Conservation (phyloP, 768 basidiomycete genomes). For the Hysterangium stoloniferum region DNA sequence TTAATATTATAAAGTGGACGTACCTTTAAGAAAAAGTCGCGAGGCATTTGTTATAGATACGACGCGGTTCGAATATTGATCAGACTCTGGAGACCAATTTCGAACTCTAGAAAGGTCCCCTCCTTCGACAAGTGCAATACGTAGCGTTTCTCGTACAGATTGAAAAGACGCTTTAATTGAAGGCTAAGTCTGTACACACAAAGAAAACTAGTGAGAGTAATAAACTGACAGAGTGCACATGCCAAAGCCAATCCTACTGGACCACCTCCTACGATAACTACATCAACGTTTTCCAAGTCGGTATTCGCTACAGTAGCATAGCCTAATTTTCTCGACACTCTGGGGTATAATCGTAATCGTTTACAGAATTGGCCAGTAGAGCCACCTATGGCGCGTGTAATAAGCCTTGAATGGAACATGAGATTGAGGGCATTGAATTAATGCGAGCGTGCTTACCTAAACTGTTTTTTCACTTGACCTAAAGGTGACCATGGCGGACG, state of each 20-base stretch:
- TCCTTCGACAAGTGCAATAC: constrained; percentile 74
- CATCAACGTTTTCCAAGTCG: constrained; percentile 52
- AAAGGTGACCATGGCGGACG: constrained; percentile 2
- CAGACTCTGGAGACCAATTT: constrained; percentile 52
- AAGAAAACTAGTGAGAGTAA: background rate
- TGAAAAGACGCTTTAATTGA: constrained; percentile 42
- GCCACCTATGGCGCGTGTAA: background rate
- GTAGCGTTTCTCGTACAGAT: constrained; percentile 41
- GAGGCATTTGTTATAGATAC: constrained; percentile 79
- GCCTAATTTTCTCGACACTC: background rate
- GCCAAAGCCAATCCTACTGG: constrained; percentile 88
- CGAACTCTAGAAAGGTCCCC: constrained; percentile 62
- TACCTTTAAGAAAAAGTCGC: constrained; percentile 58
- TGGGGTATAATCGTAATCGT: background rate
- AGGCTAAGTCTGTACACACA: constrained; percentile 7
- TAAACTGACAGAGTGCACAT: constrained; percentile 64
- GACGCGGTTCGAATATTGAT: constrained; percentile 72
- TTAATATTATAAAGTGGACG: no score
- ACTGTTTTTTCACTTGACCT: no score
- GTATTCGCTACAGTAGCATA: background rate
- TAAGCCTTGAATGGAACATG: background rate
- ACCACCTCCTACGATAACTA: constrained; percentile 93
- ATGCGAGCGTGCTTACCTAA: background rate
- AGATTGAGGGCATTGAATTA: background rate
- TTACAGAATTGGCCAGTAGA: background rate